Evolutionary conservation across 2,329 filamentous ascomycete genomes (phyloP), one percentile per base, ranked within the genome.

Genomic region (Emericellopsis atlantica): DNA sequence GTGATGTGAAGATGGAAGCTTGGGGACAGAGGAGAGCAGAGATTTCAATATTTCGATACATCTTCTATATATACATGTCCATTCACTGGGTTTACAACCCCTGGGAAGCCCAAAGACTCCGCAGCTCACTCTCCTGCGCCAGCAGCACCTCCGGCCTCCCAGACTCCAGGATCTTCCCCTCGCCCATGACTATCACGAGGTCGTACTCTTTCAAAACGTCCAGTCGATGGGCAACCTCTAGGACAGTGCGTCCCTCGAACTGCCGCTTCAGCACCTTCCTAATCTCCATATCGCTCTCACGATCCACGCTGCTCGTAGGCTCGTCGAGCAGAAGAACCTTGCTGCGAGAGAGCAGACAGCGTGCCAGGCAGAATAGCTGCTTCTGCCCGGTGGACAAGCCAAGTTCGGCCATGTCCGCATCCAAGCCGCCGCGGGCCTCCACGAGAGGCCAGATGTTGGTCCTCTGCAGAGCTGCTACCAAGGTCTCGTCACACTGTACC

Each of bases 321-420:
- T 60, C 58, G 21, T 45, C 45, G 16, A 45, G 26, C 3, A 47
- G 42, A 29, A 40, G 40, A 2, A 42, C 26, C 3, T 24, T 44
- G 7, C 31, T 18, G 31, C 51, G 44, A 4, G 64, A 55, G 21
- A 80, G 53, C 22, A 79, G 59, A 0, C 72, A 76, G 4, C 75
- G 58, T 2, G 72, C 75, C 7, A 81, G 61, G 33, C 61, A 64
- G 39, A 74, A 66, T 2, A 81, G 62, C 51, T 81, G 76, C 41
- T 66, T 64, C 52, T 81, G 75, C 1, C 77, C 77, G 40, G 69
- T 64, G 5, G 64, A 69, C 7, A 75, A 56, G 40, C 60, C 57
- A 6, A 69, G 59, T 2, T 63, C 54, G 12, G 62, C 57, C 37
- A 77, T 61, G 6, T 37, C 42, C 2, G 49, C 49, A 3, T 46